Conservation (phyloP, 176 grass and related monocot species). For the Sorghum bicolor region Sorghum_bicolor_NCBIv3 NC_012873.2:58029501-58030000, state of each 20-base stretch:
- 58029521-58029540: slow-evolving; percentile 3
- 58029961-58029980: neutral
- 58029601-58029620: neutral
- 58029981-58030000: neutral
- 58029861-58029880: neutral
- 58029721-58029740: neutral
- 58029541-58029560: neutral
- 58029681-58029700: slow-evolving; percentile 4
- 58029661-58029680: neutral
- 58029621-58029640: neutral
- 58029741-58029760: neutral
- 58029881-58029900: neutral
- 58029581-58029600: neutral
- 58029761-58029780: slow-evolving; percentile 14
- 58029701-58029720: neutral
- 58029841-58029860: neutral
- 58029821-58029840: slow-evolving; percentile 18
- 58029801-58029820: slow-evolving; percentile 11
- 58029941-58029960: neutral
- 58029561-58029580: neutral
- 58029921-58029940: slow-evolving; percentile 1
- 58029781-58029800: slow-evolving; percentile 21
- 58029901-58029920: neutral
- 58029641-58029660: neutral
- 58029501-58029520: neutral